phyloP scores from a whole-genome alignment of 2,329 filamentous ascomycete species.

The Xylaria sp. region DNA sequence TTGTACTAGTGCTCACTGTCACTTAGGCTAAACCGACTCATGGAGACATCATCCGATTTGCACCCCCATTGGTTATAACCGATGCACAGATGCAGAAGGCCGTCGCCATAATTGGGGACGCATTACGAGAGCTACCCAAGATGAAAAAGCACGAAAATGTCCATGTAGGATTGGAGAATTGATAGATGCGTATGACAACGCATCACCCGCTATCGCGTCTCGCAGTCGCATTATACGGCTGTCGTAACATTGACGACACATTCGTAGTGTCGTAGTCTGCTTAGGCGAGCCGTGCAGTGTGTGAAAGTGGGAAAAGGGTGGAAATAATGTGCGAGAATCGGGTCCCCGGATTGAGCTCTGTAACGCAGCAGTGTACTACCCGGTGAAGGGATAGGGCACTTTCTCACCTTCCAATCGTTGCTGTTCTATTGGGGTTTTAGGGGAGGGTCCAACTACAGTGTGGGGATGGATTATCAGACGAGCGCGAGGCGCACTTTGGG shows the following conservation, averaged over 20 bases:
- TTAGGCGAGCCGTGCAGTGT: conserved; percentile 37
- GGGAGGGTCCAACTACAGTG: conserved; percentile 20
- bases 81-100: conserved; percentile 86
- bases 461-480: conserved; percentile 29
- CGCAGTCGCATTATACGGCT: conserved; percentile 35
- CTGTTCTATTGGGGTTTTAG: conserved; percentile 21
- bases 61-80: conserved; percentile 94
- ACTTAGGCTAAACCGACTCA: conserved; percentile 95
- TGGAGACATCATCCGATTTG: conserved; percentile 97
- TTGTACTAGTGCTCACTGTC: conserved; percentile 44
- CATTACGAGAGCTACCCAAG: conserved; percentile 82
- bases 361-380: conserved; percentile 35
- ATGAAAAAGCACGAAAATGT: conserved; percentile 59
- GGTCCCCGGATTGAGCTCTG: conserved; percentile 32
- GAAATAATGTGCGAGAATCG: conserved; percentile 43
- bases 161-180: conserved; percentile 47
- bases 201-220: conserved; percentile 12
- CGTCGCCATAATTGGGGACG: conserved; percentile 81
- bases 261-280: conserved; percentile 32
- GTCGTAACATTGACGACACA: conserved; percentile 10
- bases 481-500: conserved; percentile 21
- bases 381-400: conserved; percentile 11
- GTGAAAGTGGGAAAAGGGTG: conserved; percentile 43
- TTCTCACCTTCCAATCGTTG: conserved; percentile 15
- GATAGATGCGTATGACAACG: conserved; percentile 18